A percentile compares a stretch with the other conserved stretches of the same genome.
Conservation (phyloP, 2,329 filamentous ascomycete genomes). For the Colletotrichum lindemuthianum region DNA sequence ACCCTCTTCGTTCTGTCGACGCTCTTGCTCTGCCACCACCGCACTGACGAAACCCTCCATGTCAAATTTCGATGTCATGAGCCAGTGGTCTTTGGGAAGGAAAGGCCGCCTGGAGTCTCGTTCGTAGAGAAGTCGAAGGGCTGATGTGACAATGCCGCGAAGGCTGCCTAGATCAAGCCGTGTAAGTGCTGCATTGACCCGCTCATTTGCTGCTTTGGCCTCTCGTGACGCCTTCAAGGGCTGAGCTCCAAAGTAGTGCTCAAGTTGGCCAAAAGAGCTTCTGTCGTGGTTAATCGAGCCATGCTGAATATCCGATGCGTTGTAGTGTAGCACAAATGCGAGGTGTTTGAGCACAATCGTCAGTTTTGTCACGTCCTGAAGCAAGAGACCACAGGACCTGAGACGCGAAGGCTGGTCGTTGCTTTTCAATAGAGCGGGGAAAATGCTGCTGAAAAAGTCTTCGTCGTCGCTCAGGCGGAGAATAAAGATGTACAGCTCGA, state of each 20-base stretch:
- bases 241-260: conserved; percentile 30
- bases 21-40: conserved; percentile 88
- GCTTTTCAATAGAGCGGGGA: conserved; percentile 49
- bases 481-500: conserved; percentile 94
- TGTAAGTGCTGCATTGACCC: conserved; percentile 35
- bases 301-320: conserved; percentile 70
- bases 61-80: conserved; percentile 89
- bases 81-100: conserved; percentile 85
- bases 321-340: conserved; percentile 88
- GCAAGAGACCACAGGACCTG: conserved; percentile 73
- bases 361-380: conserved; percentile 77
- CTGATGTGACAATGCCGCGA: conserved; percentile 79
- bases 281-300: conserved; percentile 23
- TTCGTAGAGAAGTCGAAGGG: conserved; percentile 90
- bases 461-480: conserved; percentile 95
- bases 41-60: conserved; percentile 88
- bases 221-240: conserved; percentile 15
- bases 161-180: conserved; percentile 78
- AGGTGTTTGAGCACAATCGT: conserved; percentile 90
- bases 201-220: neutral
- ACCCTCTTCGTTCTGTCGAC: conserved; percentile 67
- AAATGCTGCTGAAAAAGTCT: conserved; percentile 80
- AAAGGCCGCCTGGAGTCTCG: conserved; percentile 90
- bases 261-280: conserved; percentile 25
- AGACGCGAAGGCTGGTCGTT: conserved; percentile 55